Evolutionary conservation across 805 yeast genomes (phyloP).

Genomic region (Wickerhamiella cacticola): DNA sequence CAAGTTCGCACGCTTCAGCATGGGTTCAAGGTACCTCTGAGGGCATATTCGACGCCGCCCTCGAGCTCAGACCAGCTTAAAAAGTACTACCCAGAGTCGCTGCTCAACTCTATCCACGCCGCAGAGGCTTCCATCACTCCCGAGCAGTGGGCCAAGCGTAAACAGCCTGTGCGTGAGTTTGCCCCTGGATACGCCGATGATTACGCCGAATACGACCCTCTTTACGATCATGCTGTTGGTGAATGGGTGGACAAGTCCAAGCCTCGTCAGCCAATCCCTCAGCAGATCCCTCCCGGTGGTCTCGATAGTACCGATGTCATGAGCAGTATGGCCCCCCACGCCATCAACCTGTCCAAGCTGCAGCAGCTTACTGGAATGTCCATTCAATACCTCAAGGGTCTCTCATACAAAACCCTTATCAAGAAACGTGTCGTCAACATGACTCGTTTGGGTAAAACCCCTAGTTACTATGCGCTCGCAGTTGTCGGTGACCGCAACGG

Average conservation of each 20-base stretch:
- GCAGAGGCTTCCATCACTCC: conserved; percentile 71
- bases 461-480: conserved; percentile 68
- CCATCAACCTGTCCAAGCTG: conserved; percentile 26
- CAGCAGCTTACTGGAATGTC: conserved; percentile 27
- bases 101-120: conserved; percentile 66
- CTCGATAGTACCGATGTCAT: conserved; percentile 27
- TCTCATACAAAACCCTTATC: conserved; percentile 24
- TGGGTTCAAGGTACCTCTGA: background rate
- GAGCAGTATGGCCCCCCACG: conserved; percentile 23
- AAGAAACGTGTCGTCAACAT: conserved; percentile 73
- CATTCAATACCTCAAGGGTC: conserved; percentile 22
- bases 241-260: conserved; percentile 37
- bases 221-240: conserved; percentile 54
- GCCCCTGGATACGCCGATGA: conserved; percentile 66
- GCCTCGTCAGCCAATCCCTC: conserved; percentile 49
- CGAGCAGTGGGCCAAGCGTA: conserved; percentile 39
- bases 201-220: conserved; percentile 54
- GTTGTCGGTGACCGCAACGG: conserved; percentile 91
- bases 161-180: conserved; percentile 39
- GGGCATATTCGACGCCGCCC: conserved; percentile 3
- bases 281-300: conserved; percentile 40
- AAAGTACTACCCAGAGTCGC: conserved; percentile 70
- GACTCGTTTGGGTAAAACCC: conserved; percentile 42
- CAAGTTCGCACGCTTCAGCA: background rate
- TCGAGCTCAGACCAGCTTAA: conserved; percentile 45